A percentile compares a stretch with the other conserved stretches of the same genome.
phyloP scores from a whole-genome alignment of 805 yeast genomes.

The Blastobotrys mokoenaii region DNA sequence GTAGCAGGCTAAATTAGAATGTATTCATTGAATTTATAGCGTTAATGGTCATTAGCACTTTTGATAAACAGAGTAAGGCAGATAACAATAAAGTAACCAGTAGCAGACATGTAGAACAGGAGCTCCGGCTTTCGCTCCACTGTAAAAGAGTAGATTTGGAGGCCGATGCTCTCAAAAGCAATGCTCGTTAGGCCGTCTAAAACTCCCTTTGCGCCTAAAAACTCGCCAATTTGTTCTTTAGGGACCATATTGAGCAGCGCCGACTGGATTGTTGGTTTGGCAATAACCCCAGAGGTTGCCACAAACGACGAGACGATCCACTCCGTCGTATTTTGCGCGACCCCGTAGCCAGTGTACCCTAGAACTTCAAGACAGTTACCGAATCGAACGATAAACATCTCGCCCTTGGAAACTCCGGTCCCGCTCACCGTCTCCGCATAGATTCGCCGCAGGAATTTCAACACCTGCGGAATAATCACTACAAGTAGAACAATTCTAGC shows the following conservation, averaged over 20 bases:
- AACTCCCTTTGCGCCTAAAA: slow-evolving; percentile 22
- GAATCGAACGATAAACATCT: slow-evolving; percentile 15
- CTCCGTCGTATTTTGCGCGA: slow-evolving; percentile 15
- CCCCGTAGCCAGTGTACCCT: slow-evolving; percentile 21
- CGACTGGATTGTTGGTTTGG: slow-evolving; percentile 23
- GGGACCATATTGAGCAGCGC: slow-evolving; percentile 25
- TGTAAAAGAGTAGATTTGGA: slow-evolving; percentile 11
- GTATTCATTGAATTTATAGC: too few relatives aligned
- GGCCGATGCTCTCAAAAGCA: slow-evolving; percentile 10
- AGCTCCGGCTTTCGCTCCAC: slow-evolving; percentile 12
- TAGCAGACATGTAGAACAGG: slow-evolving; percentile 11
- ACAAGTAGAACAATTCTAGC: slow-evolving; percentile 23
- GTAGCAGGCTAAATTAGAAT: too few relatives aligned
- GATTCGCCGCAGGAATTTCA: slow-evolving; percentile 12
- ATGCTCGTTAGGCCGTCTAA: slow-evolving; percentile 10
- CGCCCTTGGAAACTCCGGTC: slow-evolving; percentile 15
- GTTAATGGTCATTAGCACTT: neutral
- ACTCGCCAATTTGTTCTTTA: slow-evolving; percentile 22
- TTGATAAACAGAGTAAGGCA: neutral
- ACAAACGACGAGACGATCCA: slow-evolving; percentile 21
- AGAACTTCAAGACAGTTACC: slow-evolving; percentile 18
- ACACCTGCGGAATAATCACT: slow-evolving; percentile 20
- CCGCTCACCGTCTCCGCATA: slow-evolving; percentile 15
- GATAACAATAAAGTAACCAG: slow-evolving; percentile 12
- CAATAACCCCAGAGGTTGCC: slow-evolving; percentile 23